Evolutionary conservation across 352 stramenopile species (phyloP), one percentile per base, ranked within the genome.

Genomic region (Phytophthora megakarya): DNA sequence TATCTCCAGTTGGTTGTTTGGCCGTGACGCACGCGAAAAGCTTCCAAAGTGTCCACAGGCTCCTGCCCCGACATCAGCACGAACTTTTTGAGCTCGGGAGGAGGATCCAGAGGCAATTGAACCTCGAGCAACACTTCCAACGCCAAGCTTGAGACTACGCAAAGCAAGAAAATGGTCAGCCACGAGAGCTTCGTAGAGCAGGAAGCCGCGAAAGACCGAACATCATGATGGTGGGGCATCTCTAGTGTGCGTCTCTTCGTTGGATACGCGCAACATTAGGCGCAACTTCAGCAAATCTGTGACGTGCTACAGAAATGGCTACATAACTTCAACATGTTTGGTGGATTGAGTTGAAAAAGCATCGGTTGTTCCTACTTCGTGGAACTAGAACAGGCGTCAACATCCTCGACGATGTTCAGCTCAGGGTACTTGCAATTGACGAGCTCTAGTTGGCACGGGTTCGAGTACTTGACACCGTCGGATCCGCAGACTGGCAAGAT

Each of bases 41-140:
- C 46, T 48, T 88, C 80, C 47, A 89, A 71, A 8, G 64, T 65
- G 60, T 88, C 80, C 22, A 88, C 76, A 18, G 80, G 80, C 40
- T 88, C 80, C 26, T 84, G 61, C 15, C 65, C 67, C 0, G 62
- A 69, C 3, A 81, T 57, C 23, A 85, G 18, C 48, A 78, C 8
- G 43, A 85, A 73, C 33, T 43, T 39, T 52, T 50, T 66, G 44
- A 66, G 65, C 53, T 46, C 38, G n/a, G 59, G 59, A 10, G 65
- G 50, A 22, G 65, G 65, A 19, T 72, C 65, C 42, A 72, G 33
- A n/a, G 65, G 65, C 11, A 72, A 39, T 37, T 68, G 58, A 3
- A 72, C 50, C 40, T 72, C 65, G 21, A 72, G 51, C 11, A 69
- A 21, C 23, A 72, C 40, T 40, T 72, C 58, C 40, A 72, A 15